phyloP scores from a whole-genome alignment of 768 basidiomycete genomes.

The Pseudohyphozyma bogoriensis region DNA sequence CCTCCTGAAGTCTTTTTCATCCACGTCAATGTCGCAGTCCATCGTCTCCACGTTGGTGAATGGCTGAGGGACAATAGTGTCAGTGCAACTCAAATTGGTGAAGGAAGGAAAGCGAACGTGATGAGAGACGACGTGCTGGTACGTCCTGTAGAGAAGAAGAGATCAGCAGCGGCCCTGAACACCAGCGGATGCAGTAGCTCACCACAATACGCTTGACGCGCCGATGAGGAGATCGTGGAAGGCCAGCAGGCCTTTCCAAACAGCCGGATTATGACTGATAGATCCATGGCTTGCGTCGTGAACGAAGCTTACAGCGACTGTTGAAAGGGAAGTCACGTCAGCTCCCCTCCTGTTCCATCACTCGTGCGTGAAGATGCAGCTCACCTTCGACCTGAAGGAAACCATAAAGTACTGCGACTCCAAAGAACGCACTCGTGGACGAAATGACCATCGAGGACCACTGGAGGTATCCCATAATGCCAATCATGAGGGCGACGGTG shows the following conservation, averaged over 20 bases:
- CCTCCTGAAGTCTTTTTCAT: background rate
- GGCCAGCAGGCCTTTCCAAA: background rate
- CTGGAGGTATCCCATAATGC: background rate
- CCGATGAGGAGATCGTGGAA: background rate
- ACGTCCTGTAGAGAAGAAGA: background rate
- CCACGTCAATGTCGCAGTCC: background rate
- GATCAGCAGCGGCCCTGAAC: background rate
- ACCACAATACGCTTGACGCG: background rate
- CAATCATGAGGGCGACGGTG: background rate
- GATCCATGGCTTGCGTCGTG: background rate
- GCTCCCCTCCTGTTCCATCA: too few relatives aligned
- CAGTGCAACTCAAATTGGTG: background rate
- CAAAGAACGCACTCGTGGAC: background rate
- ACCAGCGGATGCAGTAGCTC: background rate
- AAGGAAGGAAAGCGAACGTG: background rate
- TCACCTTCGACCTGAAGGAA: background rate
- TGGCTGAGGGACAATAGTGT: background rate
- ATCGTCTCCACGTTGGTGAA: background rate
- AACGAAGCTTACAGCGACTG: background rate
- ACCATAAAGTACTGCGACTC: background rate
- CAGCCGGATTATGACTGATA: background rate
- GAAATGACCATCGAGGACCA: background rate
- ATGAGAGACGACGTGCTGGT: background rate
- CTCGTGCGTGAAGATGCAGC: too few relatives aligned
- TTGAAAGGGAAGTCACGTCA: too few relatives aligned